A percentile compares a stretch with the other conserved stretches of the same genome.
Evolutionary conservation across 192 early-diverging fungal species (phyloP).

Genomic region (Cladochytrium replicatum): DNA sequence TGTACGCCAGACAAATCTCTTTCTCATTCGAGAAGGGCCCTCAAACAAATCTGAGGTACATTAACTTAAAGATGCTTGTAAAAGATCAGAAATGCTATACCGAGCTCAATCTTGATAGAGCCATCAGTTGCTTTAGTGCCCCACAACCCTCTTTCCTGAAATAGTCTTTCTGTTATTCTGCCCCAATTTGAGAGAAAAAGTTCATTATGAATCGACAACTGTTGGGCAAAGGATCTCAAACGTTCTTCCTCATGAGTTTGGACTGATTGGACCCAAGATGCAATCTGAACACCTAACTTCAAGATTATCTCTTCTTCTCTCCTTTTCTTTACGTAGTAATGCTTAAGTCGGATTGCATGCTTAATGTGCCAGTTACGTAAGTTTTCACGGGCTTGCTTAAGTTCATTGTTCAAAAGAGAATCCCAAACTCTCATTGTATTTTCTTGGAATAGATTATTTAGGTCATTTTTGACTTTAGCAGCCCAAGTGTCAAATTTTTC

Average conservation of each 20-base stretch:
- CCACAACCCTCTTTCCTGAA: constrained; percentile 54
- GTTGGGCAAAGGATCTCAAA: constrained; percentile 47
- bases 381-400: constrained; percentile 38
- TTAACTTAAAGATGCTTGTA: neutral
- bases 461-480: constrained; percentile 30
- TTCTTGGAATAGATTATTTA: constrained; percentile 50
- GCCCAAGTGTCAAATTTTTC: constrained; percentile 49
- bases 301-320: constrained; percentile 37
- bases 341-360: constrained; percentile 41
- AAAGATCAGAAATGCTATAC: neutral
- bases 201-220: constrained; percentile 45
- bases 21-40: constrained; percentile 35
- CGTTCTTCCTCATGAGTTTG: constrained; percentile 47
- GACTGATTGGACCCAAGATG: constrained; percentile 41
- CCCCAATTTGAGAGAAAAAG: constrained; percentile 53
- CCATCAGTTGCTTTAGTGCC: constrained; percentile 27
- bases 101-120: constrained; percentile 43
- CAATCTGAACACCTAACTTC: constrained; percentile 43
- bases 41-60: constrained; percentile 24
- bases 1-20: constrained; percentile 37
- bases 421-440: constrained; percentile 49
- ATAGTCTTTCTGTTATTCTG: constrained; percentile 38
- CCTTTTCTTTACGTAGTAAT: constrained; percentile 26
- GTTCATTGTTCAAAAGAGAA: constrained; percentile 33
- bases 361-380: constrained; percentile 30